Evolutionary conservation across 2,329 filamentous ascomycete species (phyloP).

Genomic region (Colletotrichum theobromicola): DNA sequence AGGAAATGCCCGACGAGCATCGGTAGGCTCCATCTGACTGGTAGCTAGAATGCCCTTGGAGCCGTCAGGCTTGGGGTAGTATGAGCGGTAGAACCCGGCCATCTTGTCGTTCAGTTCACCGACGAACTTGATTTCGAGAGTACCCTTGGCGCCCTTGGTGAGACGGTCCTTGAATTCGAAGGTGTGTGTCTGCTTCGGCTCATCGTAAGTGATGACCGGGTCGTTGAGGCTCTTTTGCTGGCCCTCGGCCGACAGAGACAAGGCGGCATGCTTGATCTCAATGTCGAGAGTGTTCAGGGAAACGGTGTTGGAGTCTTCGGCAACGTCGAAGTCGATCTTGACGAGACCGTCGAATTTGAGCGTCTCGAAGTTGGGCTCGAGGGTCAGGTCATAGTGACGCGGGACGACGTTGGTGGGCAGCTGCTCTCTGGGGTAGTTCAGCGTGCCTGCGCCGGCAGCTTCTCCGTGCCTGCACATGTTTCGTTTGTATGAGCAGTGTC

Average conservation of each 20-base stretch:
- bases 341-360: conserved; percentile 88
- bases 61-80: conserved; percentile 84
- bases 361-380: conserved; percentile 89
- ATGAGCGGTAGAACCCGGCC: conserved; percentile 96
- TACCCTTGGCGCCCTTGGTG: conserved; percentile 76
- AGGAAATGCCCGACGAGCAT: conserved; percentile 90
- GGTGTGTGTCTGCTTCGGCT: conserved; percentile 80
- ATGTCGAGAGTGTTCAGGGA: conserved; percentile 89
- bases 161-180: conserved; percentile 79
- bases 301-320: conserved; percentile 83
- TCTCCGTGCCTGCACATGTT: conserved; percentile 23
- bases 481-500: conserved; percentile 22
- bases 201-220: conserved; percentile 75
- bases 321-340: conserved; percentile 84
- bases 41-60: conserved; percentile 84
- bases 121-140: conserved; percentile 66
- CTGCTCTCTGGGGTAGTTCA: conserved; percentile 68
- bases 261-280: conserved; percentile 71
- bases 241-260: conserved; percentile 20
- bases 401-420: conserved; percentile 92
- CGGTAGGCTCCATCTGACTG: conserved; percentile 95
- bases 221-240: conserved; percentile 57
- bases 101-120: conserved; percentile 91
- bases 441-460: conserved; percentile 11
- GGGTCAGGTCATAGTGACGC: conserved; percentile 86